Conservation (phyloP, 73 alveolate species). For the Effrenium voratum region DNA sequence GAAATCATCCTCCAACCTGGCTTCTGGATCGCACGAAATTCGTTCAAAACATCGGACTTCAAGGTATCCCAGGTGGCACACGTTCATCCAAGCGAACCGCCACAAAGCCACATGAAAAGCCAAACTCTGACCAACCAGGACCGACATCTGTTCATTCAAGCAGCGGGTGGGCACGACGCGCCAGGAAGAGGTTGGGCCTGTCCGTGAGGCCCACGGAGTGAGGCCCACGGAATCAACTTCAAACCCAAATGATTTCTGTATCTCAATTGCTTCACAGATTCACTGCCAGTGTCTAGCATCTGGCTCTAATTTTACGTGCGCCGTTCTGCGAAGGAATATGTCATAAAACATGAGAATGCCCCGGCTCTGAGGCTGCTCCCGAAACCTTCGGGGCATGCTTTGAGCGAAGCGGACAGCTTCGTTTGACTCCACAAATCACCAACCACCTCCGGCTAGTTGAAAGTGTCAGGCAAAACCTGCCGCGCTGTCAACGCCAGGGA, state of each 20-base stretch:
- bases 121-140: too few relatives aligned
- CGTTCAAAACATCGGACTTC: too few relatives aligned
- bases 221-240: neutral
- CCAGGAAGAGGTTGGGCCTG: slow-evolving; percentile 47
- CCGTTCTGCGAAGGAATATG: neutral
- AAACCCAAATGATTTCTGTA: neutral
- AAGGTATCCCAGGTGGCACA: neutral
- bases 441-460: neutral
- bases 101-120: neutral
- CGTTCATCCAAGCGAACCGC: neutral
- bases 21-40: too few relatives aligned
- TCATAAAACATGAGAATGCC: neutral
- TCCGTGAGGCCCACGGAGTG: neutral
- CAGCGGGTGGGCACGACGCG: neutral
- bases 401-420: too few relatives aligned
- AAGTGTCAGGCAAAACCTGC: neutral
- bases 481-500: neutral
- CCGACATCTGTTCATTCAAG: too few relatives aligned
- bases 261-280: neutral
- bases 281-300: neutral
- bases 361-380: neutral
- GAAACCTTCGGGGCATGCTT: too few relatives aligned
- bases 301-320: neutral
- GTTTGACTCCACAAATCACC: too few relatives aligned
- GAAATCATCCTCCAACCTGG: neutral